Base-by-base conservation (phyloP, 1,284 basidiomycete species). In the Apiotrichum veenhuisii region DNA sequence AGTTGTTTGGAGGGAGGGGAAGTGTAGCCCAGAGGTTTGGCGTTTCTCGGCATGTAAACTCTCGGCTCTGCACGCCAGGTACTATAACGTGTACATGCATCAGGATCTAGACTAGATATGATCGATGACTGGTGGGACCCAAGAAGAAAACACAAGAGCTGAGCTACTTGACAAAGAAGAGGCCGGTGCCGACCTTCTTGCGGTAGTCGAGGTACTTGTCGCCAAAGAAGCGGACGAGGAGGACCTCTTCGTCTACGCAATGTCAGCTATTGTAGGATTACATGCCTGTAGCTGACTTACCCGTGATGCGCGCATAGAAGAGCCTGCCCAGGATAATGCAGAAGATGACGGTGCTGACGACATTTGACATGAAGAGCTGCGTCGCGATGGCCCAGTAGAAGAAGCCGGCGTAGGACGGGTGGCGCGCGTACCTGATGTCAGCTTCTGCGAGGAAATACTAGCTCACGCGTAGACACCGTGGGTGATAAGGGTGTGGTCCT, bases 301-400 rank as follows among this genome's bases (percentile, higher is more conserved):
- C 82, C 78, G 80, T 78, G 44, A 90, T 97, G 18, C 96, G 84
- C 52, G 80, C 70, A 53, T 85, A 83, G 77, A 99, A 98, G 80
- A 98, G 98, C 49, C 83, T 80, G 83, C 87, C 91, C 20, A 98
- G 79, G 1, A 92, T 73, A 34, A 83, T 63, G 3, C 77, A 48
- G 58, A 80, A 76, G 1, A 64, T 67, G 26, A 76, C 9, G 4
- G 73, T 65, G 15, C 85, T 85, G 25, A 93, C 41, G 0, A 89
- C 83, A 73, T 98, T 98, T 67, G 90, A 90, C 26, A 98, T 80
- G 4, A 93, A 83, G n/a, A 98, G 75, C 72, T 98, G 94, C 0
- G 94, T 97, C 1, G 91, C 91, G 33, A 98, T 68, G 0, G 93
- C 94, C 95, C 95, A 98, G 76, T 95, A 98, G 77, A 89, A 96